These are phyloP conservation scores for Sugiyamaella chiloensis DNA, from an alignment of 805 yeast species.

Conservation along the genomic window DNA sequence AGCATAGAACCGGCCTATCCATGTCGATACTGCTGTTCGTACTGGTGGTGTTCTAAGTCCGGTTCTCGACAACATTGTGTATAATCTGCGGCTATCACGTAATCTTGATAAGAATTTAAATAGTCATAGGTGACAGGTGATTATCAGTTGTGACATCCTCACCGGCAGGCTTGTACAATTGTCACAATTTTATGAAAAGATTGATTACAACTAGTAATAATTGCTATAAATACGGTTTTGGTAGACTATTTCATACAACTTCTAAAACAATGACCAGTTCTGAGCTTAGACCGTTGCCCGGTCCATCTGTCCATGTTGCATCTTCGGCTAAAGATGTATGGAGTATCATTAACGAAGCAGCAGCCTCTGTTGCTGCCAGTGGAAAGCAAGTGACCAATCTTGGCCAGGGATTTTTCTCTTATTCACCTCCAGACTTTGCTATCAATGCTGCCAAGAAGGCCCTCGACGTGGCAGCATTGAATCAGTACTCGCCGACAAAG, in stretches of 20 bases:
- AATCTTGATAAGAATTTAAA: no score
- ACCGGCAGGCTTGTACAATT: no score
- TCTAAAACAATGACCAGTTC: background rate
- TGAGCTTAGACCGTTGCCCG: conserved; percentile 15
- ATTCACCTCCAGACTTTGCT: conserved; percentile 94
- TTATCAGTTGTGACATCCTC: no score
- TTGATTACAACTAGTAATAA: no score
- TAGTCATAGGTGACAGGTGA: conserved; percentile 1
- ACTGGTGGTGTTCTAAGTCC: no score
- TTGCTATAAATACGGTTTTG: no score
- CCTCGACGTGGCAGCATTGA: conserved; percentile 65
- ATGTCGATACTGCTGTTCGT: no score
- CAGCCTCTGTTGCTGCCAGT: conserved; percentile 61
- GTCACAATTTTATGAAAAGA: no score
- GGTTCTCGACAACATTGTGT: no score
- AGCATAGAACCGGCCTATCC: background rate
- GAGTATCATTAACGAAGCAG: conserved; percentile 92
- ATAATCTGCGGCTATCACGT: conserved; percentile 6
- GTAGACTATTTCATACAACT: background rate
- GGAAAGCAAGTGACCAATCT: conserved; percentile 82
- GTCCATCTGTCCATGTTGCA: conserved; percentile 23
- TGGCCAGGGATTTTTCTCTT: conserved; percentile 97
- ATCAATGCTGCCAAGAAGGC: conserved; percentile 76
- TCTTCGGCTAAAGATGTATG: conserved; percentile 75
- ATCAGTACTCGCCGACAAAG: conserved; percentile 89